These are phyloP conservation scores for Tulasnella sp. DNA, from an alignment of 768 basidiomycete genomes.

Conservation along the genomic window DNA sequence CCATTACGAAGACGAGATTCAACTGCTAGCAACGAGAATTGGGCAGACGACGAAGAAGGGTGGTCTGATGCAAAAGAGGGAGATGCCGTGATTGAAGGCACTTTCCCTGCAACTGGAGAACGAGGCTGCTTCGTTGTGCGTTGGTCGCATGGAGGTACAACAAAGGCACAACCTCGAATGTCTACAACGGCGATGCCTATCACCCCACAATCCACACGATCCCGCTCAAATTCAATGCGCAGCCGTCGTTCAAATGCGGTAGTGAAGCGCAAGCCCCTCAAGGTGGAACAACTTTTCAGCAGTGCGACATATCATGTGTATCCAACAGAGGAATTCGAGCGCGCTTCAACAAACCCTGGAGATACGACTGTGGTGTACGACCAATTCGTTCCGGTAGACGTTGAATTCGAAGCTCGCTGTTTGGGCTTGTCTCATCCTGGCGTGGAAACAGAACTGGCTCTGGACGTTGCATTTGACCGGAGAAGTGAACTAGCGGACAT, in stretches of 20 bases:
- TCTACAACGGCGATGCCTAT: no score
- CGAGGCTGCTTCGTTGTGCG: background rate
- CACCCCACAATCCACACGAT: no score
- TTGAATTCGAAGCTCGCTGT: slow-evolving; percentile 9
- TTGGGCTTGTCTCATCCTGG: slow-evolving; percentile 8
- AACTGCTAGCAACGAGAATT: no score
- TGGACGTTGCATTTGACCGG: background rate
- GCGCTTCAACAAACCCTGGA: no score
- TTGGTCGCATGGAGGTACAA: background rate
- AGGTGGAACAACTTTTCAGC: no score
- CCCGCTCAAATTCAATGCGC: background rate
- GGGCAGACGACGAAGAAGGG: no score
- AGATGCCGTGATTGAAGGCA: slow-evolving; percentile 4
- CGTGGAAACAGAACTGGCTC: background rate
- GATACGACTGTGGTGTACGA: background rate
- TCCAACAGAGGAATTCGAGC: no score
- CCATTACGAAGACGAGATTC: no score
- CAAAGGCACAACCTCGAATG: background rate
- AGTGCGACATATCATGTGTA: no score
- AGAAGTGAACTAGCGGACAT: background rate
- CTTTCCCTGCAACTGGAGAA: slow-evolving; percentile 5
- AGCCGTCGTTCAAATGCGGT: no score
- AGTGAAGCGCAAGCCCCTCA: no score
- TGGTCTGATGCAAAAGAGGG: no score
- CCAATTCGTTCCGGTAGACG: slow-evolving; percentile 1